Evolutionary conservation across 2,329 filamentous ascomycete genomes (phyloP).

Genomic region (Cladosporium austrohemisphaericum): DNA sequence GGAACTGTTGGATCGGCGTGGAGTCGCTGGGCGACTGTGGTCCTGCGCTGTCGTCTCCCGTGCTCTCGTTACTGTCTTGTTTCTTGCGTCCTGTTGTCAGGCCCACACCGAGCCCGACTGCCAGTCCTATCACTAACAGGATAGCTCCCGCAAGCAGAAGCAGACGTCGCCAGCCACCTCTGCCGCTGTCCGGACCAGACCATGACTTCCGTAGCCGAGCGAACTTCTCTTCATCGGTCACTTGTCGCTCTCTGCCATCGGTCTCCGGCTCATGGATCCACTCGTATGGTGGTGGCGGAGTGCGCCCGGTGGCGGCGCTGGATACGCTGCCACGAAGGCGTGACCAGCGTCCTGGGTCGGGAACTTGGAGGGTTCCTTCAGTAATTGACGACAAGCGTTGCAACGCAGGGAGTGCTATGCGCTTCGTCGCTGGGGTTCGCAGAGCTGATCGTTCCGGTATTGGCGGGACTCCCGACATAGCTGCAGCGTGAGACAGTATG

Average conservation of each 20-base stretch:
- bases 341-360: background rate
- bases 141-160: constrained; percentile 36
- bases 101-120: constrained; percentile 39
- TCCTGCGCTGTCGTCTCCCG: constrained; percentile 18
- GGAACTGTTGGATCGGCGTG: constrained; percentile 45
- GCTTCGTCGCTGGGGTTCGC: constrained; percentile 19
- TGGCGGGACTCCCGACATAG: background rate
- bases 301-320: constrained; percentile 17
- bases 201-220: constrained; percentile 23
- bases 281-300: constrained; percentile 27
- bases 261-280: constrained; percentile 24
- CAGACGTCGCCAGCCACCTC: constrained; percentile 41
- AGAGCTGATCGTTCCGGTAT: background rate
- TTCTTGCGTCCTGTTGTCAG: constrained; percentile 26
- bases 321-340: constrained; percentile 1
- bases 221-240: constrained; percentile 30
- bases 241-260: constrained; percentile 17
- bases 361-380: constrained; percentile 13
- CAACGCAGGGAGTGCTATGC: constrained; percentile 17
- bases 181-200: constrained; percentile 8
- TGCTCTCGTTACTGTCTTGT: constrained; percentile 4
- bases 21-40: constrained; percentile 6
- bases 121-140: constrained; percentile 35
- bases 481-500: background rate
- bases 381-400: constrained; percentile 21